Evolutionary conservation across 768 basidiomycete genomes (phyloP).

Genomic region (Boletus barrowsii): DNA sequence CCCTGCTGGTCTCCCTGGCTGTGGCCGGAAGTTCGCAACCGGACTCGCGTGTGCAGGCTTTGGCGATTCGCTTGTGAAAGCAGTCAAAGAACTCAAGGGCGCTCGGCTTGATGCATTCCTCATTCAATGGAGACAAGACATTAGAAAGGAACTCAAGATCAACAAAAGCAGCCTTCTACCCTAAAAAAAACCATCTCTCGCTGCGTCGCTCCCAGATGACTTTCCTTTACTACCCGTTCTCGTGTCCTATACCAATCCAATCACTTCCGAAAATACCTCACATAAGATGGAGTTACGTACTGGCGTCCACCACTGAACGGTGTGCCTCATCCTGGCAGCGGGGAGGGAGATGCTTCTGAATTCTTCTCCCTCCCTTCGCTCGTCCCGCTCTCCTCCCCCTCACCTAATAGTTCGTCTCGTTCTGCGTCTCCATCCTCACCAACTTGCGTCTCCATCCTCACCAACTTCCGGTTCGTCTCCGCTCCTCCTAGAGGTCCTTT

Average conservation of each 20-base stretch:
- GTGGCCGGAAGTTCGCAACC: constrained; percentile 68
- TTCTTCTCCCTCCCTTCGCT: constrained; percentile 19
- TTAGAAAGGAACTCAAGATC: constrained; percentile 64
- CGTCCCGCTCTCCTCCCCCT: constrained; percentile 4
- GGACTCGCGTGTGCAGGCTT: constrained; percentile 82
- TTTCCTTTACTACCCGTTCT: constrained; percentile 77
- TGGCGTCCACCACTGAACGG: not conserved
- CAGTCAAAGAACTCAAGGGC: constrained; percentile 48
- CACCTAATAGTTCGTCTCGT: constrained; percentile 1
- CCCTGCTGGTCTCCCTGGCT: constrained; percentile 62
- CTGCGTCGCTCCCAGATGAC: constrained; percentile 56
- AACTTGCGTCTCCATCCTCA: constrained; percentile 9
- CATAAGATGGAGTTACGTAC: constrained; percentile 43
- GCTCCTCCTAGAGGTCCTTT: constrained; percentile 66
- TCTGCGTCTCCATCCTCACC: not conserved
- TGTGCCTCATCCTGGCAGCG: not conserved
- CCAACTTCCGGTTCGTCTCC: constrained; percentile 28
- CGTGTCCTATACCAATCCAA: constrained; percentile 72
- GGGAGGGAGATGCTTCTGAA: constrained; percentile 2
- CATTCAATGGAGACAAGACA: constrained; percentile 56
- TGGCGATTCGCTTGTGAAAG: constrained; percentile 63
- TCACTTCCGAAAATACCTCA: constrained; percentile 63
- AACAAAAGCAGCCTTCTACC: constrained; percentile 63
- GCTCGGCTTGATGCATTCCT: constrained; percentile 52
- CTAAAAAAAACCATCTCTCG: constrained; percentile 61